Conservation (phyloP, 805 yeast genomes). For the Metschnikowia drakensbergensis region DNA sequence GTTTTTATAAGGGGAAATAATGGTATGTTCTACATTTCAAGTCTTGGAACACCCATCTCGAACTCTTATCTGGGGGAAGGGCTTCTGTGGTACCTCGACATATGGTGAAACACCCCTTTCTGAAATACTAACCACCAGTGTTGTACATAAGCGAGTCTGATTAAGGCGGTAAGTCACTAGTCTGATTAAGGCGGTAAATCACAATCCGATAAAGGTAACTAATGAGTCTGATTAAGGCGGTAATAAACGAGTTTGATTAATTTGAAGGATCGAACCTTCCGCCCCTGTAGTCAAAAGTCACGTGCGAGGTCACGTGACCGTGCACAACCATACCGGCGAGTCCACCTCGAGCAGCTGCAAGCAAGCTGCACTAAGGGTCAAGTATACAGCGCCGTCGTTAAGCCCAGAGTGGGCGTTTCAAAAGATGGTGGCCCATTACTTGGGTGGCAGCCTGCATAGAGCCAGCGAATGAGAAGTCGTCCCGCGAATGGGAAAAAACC, state of each 20-base stretch:
- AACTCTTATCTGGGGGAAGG: neutral
- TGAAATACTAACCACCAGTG: slow-evolving; percentile 32
- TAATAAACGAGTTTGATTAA: too few relatives aligned
- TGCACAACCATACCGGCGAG: too few relatives aligned
- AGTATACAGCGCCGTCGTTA: too few relatives aligned
- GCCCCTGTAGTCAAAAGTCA: too few relatives aligned
- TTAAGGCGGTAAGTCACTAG: neutral
- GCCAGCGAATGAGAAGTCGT: slow-evolving; percentile 22
- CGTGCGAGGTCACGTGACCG: too few relatives aligned
- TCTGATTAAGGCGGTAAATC: too few relatives aligned
- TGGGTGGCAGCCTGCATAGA: slow-evolving; percentile 6
- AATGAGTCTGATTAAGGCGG: too few relatives aligned
- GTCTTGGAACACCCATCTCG: neutral
- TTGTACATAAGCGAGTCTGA: slow-evolving; percentile 39
- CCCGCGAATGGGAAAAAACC: slow-evolving; percentile 18
- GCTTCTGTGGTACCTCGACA: neutral
- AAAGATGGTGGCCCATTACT: too few relatives aligned
- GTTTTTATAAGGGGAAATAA: slow-evolving; percentile 86
- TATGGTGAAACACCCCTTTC: neutral
- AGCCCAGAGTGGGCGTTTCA: too few relatives aligned
- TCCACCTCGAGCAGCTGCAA: too few relatives aligned
- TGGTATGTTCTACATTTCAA: slow-evolving; percentile 46
- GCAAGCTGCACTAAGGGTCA: too few relatives aligned
- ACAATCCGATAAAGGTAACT: neutral
- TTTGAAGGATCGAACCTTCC: too few relatives aligned